phyloP scores from a whole-genome alignment of 805 yeast genomes.

The Grigorovia yakushimaensis region DNA sequence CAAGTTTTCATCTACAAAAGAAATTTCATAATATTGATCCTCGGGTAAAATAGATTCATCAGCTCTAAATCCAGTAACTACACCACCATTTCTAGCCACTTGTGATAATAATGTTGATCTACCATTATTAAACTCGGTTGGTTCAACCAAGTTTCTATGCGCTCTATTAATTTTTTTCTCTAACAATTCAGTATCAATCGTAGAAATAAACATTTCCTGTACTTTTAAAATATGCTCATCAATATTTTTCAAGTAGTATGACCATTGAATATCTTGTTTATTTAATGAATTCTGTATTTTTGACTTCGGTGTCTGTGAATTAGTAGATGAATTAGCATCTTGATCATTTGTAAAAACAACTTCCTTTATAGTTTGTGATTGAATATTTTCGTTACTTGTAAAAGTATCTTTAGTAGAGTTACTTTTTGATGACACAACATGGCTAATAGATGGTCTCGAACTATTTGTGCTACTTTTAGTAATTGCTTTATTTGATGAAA shows the following conservation, averaged over 20 bases:
- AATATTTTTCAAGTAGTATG: constrained; percentile 38
- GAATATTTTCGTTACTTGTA: not conserved
- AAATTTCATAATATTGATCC: constrained; percentile 22
- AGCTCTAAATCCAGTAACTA: constrained; percentile 33
- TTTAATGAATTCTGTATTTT: constrained; percentile 24
- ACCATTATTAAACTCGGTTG: constrained; percentile 18
- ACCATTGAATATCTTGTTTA: constrained; percentile 51
- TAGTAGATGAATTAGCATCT: constrained; percentile 13
- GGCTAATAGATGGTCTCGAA: not conserved
- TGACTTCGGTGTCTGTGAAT: not conserved
- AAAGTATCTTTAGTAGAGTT: not conserved
- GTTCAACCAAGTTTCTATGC: constrained; percentile 47
- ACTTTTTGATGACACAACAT: not conserved
- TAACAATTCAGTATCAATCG: constrained; percentile 38
- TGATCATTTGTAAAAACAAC: not conserved
- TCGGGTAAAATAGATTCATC: constrained; percentile 24
- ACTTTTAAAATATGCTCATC: constrained; percentile 54
- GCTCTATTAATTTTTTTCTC: constrained; percentile 38
- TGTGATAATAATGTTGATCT: constrained; percentile 35
- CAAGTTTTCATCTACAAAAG: constrained; percentile 12
- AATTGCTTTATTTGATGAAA: not conserved
- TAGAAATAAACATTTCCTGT: constrained; percentile 42
- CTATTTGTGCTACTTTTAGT: not conserved
- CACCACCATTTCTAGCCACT: constrained; percentile 38
- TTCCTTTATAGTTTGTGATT: constrained; percentile 1